Percentiles rank a stretch among this genome's conserved stretches.
These are phyloP conservation scores for Lactuca sativa DNA, from an alignment of 129 eudicot species.

Conservation along the genomic window DNA sequence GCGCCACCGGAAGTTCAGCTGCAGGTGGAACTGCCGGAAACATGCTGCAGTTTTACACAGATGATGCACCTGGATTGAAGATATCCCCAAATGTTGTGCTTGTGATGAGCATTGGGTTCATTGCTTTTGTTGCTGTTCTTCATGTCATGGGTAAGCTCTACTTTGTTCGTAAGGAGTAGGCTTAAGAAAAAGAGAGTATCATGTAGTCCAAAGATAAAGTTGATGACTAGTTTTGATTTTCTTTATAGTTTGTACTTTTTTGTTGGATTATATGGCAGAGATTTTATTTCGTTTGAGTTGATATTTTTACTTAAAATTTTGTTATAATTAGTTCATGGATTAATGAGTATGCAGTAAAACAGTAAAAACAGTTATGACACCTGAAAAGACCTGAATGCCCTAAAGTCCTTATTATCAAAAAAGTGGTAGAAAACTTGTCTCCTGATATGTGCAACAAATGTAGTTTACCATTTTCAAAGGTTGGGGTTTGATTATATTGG, in stretches of 20 bases:
- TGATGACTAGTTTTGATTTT: conserved; percentile 18
- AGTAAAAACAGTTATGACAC: background rate
- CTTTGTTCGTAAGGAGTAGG: conserved; percentile 44
- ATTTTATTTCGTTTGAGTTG: background rate
- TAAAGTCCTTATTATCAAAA: background rate
- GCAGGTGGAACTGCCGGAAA: conserved; percentile 45
- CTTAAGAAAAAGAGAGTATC: conserved; percentile 1
- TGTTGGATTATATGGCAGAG: conserved; percentile 11
- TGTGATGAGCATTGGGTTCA: conserved; percentile 59
- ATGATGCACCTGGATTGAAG: conserved; percentile 62
- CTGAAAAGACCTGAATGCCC: background rate
- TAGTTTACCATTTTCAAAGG: no score
- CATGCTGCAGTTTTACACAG: conserved; percentile 60
- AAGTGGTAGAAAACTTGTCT: background rate
- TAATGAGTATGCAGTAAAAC: background rate
- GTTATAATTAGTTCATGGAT: background rate
- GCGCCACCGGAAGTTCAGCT: conserved; percentile 34
- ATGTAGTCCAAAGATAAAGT: conserved; percentile 10
- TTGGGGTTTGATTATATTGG: no score
- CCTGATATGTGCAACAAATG: no score
- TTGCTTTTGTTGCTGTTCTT: conserved; percentile 55
- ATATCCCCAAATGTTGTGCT: conserved; percentile 59
- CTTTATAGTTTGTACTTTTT: conserved; percentile 30
- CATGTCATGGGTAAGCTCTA: conserved; percentile 57
- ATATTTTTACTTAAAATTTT: background rate